A percentile compares a stretch with the other conserved stretches of the same genome.
These are phyloP conservation scores for Gossypium thurberi DNA, from an alignment of 345 rosid species.

Conservation along the genomic window DNA sequence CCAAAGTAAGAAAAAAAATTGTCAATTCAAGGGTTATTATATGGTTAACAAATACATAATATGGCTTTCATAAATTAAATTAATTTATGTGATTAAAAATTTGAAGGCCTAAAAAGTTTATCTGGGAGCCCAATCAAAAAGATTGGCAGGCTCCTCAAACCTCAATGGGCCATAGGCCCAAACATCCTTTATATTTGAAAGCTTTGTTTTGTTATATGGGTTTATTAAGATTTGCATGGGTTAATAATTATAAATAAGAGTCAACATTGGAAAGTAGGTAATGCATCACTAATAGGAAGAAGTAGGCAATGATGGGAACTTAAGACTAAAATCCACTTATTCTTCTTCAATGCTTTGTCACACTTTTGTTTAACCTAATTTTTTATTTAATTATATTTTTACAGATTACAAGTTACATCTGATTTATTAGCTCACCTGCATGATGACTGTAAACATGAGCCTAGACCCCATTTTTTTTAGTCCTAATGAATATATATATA, in stretches of 20 bases:
- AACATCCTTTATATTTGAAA: too few relatives aligned
- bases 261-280: constrained; percentile 7
- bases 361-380: neutral
- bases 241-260: neutral
- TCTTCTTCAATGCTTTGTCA: neutral
- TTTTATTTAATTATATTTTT: neutral
- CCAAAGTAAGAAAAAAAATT: too few relatives aligned
- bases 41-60: too few relatives aligned
- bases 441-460: neutral
- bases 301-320: constrained; percentile 19
- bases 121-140: too few relatives aligned
- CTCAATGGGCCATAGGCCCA: too few relatives aligned
- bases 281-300: neutral
- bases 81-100: too few relatives aligned
- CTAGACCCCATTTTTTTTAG: neutral
- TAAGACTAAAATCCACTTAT: neutral
- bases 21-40: too few relatives aligned
- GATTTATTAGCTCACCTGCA: neutral
- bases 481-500: neutral
- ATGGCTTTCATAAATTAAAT: too few relatives aligned
- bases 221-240: too few relatives aligned
- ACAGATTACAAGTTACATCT: neutral
- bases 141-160: too few relatives aligned
- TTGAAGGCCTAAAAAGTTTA: too few relatives aligned
- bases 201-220: too few relatives aligned